Evolutionary conservation across 2,329 filamentous ascomycete genomes (phyloP).

Genomic region (Penicillium sumatraense): DNA sequence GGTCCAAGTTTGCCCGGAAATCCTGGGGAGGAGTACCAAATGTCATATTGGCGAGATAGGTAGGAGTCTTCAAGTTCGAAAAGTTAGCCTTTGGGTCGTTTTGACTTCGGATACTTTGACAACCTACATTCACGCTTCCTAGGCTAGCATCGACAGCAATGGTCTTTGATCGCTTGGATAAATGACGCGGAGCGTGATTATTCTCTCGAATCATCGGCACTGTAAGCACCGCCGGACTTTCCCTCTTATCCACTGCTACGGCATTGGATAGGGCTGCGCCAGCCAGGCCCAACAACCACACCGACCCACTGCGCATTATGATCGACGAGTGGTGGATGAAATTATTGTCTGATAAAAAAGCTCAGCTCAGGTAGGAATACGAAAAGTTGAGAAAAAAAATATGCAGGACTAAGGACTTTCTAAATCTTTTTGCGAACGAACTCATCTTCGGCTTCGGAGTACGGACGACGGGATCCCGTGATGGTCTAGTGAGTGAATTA

Average conservation of each 20-base stretch:
- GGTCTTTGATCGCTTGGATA: constrained; percentile 3
- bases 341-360: background rate
- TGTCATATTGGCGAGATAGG: constrained; percentile 5
- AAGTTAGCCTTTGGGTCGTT: too few species aligned
- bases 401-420: background rate
- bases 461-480: background rate
- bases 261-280: constrained; percentile 4
- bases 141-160: background rate
- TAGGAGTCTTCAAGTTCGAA: background rate
- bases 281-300: constrained; percentile 11
- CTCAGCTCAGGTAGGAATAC: background rate
- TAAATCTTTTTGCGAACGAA: background rate
- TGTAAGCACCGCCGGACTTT: constrained; percentile 9
- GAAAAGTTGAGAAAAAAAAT: background rate
- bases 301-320: constrained; percentile 14
- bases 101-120: too few species aligned
- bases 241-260: constrained; percentile 10
- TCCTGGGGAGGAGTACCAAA: constrained; percentile 6
- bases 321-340: background rate
- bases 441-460: background rate
- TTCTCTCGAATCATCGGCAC: constrained; percentile 3
- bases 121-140: background rate
- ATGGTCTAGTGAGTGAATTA: background rate
- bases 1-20: background rate
- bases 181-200: background rate